These are phyloP conservation scores for Vaccinium darrowii DNA, from an alignment of 148 eudicot species.

Conservation along the genomic window DNA sequence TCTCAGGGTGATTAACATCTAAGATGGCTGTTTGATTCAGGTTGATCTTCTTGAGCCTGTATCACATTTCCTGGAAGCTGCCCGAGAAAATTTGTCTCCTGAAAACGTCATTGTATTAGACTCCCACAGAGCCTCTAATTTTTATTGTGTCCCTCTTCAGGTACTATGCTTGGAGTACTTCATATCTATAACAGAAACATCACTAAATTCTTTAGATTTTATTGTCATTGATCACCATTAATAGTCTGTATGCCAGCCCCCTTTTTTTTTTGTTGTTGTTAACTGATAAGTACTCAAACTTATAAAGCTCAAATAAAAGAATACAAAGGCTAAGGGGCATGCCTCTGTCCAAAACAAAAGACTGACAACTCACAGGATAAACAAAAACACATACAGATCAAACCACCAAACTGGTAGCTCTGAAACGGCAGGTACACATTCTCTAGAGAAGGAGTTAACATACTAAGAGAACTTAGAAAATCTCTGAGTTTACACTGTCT, in stretches of 20 bases:
- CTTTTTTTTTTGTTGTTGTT: too few species aligned
- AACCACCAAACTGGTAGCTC: too few species aligned
- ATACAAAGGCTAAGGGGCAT: too few species aligned
- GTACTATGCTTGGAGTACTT: constrained; percentile 30
- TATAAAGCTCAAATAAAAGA: too few species aligned
- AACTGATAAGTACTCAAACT: too few species aligned
- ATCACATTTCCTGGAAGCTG: constrained; percentile 86
- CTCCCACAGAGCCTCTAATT: constrained; percentile 66
- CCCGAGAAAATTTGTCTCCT: constrained; percentile 66
- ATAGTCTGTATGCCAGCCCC: not conserved
- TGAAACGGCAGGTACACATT: too few species aligned
- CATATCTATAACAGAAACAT: not conserved
- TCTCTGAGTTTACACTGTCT: too few species aligned
- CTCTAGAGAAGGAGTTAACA: too few species aligned
- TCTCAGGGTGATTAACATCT: constrained; percentile 2
- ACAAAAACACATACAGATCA: too few species aligned
- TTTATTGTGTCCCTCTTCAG: constrained; percentile 91
- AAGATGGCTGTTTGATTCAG: constrained; percentile 33
- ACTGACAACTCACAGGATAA: too few species aligned
- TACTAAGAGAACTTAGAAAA: too few species aligned
- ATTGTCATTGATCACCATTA: not conserved
- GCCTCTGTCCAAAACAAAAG: too few species aligned
- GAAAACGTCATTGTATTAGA: constrained; percentile 51
- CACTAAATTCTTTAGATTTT: not conserved
- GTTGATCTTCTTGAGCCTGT: constrained; percentile 99